These are phyloP conservation scores for Trichophyton equinum DNA, from an alignment of 2,329 filamentous ascomycete species.

Conservation along the genomic window DNA sequence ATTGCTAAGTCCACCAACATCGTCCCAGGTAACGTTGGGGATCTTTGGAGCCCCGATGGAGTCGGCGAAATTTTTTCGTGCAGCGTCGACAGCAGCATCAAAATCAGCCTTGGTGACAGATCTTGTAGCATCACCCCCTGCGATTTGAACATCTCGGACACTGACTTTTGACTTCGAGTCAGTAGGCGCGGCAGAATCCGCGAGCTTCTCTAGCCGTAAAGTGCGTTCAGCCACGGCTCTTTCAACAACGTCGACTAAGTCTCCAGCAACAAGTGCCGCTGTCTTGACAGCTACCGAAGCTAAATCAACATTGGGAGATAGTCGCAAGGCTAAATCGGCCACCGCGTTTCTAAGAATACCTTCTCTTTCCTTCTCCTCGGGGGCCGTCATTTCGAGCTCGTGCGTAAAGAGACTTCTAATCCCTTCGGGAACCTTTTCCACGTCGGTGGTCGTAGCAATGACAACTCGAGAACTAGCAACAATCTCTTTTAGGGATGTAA, in stretches of 20 bases:
- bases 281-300: constrained; percentile 83
- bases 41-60: constrained; percentile 96
- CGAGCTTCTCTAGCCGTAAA: constrained; percentile 62
- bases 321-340: constrained; percentile 58
- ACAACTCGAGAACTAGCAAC: constrained; percentile 67
- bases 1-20: constrained; percentile 93
- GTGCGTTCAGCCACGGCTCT: constrained; percentile 68
- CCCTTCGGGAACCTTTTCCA: constrained; percentile 85
- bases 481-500: constrained; percentile 71
- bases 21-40: constrained; percentile 98
- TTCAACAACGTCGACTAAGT: constrained; percentile 88
- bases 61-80: constrained; percentile 94
- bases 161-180: constrained; percentile 38
- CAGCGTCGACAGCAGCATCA: constrained; percentile 84
- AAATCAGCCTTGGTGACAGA: constrained; percentile 76
- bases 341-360: constrained; percentile 71
- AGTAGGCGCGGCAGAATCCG: constrained; percentile 25
- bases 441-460: constrained; percentile 86
- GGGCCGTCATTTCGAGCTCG: constrained; percentile 84
- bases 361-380: constrained; percentile 84
- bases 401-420: constrained; percentile 88
- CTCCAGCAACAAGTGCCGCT: constrained; percentile 84
- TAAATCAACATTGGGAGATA: constrained; percentile 75
- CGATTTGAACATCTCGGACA: constrained; percentile 71
- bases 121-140: constrained; percentile 66